Evolutionary conservation across 176 grass and related monocot genomes (phyloP).

Genomic region (Carex parvula): DNA sequence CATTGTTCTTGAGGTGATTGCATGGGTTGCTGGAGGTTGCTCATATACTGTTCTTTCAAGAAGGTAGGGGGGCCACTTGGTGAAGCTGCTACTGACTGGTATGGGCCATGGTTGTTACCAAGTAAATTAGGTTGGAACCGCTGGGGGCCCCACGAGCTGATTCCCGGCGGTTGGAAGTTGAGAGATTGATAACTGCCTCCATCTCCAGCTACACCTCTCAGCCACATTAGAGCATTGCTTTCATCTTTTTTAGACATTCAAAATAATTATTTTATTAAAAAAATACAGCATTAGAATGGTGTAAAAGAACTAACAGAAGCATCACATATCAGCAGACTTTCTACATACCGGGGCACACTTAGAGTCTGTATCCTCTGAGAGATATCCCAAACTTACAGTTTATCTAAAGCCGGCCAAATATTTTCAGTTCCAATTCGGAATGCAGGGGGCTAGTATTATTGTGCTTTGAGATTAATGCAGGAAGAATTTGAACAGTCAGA

Average conservation of each 20-base stretch:
- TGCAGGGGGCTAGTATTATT: no score
- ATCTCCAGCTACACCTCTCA: constrained; percentile 74
- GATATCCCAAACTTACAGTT: no score
- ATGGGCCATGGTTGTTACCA: constrained; percentile 63
- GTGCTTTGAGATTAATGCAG: no score
- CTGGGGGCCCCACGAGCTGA: constrained; percentile 75
- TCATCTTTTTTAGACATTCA: constrained; percentile 51
- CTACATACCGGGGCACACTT: neutral
- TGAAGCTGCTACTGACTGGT: constrained; percentile 60
- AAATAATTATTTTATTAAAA: neutral
- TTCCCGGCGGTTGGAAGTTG: constrained; percentile 70
- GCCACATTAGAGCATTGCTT: constrained; percentile 97
- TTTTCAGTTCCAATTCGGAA: no score
- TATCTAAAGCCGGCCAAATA: no score
- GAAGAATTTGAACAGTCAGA: no score
- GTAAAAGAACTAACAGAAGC: neutral
- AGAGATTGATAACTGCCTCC: constrained; percentile 61
- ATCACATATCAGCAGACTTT: neutral
- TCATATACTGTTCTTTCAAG: constrained; percentile 81
- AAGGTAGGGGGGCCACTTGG: constrained; percentile 41
- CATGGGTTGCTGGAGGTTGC: constrained; percentile 68
- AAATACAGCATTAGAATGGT: neutral
- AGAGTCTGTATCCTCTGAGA: no score
- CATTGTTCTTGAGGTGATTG: constrained; percentile 65
- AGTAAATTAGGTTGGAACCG: constrained; percentile 61